These are phyloP conservation scores for Chaetomium strumarium DNA, from an alignment of 2,329 filamentous ascomycete genomes.

Conservation along the genomic window DNA sequence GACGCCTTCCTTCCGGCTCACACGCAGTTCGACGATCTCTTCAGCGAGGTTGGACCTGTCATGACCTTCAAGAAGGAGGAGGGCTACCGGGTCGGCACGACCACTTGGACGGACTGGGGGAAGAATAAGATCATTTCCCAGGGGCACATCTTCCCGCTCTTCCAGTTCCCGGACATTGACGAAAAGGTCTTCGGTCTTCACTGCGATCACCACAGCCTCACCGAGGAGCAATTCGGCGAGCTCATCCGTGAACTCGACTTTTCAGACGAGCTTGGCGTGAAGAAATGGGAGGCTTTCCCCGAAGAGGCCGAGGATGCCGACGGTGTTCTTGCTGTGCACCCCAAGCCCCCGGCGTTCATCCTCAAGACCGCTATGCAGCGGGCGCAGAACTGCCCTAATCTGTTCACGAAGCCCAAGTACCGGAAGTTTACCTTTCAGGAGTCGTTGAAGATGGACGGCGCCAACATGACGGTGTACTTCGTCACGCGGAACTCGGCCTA, in stretches of 20 bases:
- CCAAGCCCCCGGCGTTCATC: slow-evolving; percentile 22
- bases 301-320: neutral
- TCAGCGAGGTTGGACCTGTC: slow-evolving; percentile 2
- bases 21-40: neutral
- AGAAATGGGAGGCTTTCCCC: slow-evolving; percentile 20
- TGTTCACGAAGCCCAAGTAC: slow-evolving; percentile 28
- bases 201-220: neutral
- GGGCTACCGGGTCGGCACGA: slow-evolving; percentile 20
- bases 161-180: neutral
- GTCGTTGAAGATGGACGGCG: slow-evolving; percentile 36
- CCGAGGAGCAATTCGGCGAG: neutral
- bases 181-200: neutral
- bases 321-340: neutral
- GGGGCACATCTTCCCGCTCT: slow-evolving; percentile 18
- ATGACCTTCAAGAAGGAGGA: slow-evolving; percentile 15
- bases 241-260: slow-evolving; percentile 18
- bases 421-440: slow-evolving; percentile 30
- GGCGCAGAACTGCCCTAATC: slow-evolving; percentile 26
- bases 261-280: slow-evolving; percentile 21
- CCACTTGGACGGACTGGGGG: neutral
- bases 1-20: slow-evolving; percentile 26
- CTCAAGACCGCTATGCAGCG: slow-evolving; percentile 25
- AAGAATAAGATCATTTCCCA: slow-evolving; percentile 17
- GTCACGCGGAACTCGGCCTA: slow-evolving; percentile 23
- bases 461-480: slow-evolving; percentile 35